Evolutionary conservation across 2,329 filamentous ascomycete genomes (phyloP), one percentile per base, ranked within the genome.

Genomic region (Botrytis cinerea): DNA sequence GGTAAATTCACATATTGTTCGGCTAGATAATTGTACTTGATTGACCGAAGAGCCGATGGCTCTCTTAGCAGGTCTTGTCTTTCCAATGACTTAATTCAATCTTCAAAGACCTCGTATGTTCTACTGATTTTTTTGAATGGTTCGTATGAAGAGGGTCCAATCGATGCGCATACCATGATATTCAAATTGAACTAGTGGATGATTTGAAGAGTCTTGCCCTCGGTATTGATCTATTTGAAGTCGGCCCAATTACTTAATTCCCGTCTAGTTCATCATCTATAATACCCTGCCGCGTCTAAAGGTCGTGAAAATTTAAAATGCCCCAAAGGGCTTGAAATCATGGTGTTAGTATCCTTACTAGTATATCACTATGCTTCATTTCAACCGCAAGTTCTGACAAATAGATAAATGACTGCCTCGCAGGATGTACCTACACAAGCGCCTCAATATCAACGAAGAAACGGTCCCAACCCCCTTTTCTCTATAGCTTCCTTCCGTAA

Each of bases 221-320:
- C 66, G 66, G 48, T 25, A 68, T 22, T 38, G 40, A 68, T 22
- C 48, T 43, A 68, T 6, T 68, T 16, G n/a, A 57, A 28, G 35
- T 43, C 70, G 46, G 70, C 48, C 70, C 46, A 71, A 43, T 66
- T 71, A 71, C 46, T 54, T n/a, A n/a, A 64, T n/a, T 38, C 70
- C 28, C 60, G n/a, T 71, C 46, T 66, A 57, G 35, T 43, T 66
- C 16, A 32, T 32, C 25, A n/a, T 51, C 32, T 63, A 66, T 16
- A 57, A 66, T 66, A 66, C 60, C 70, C 70, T 66, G 60, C 60
- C 25, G 59, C 46, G 46, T 71, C 61, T 61, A 63, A 54, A 46
- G 60, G 18, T 7, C n/a, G 46, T 32, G 46, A 66, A 64, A 38
- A 40, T 66, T 25, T 66, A 51, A 22, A 18, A 48, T 71, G 57